Conservation (phyloP, 1,284 basidiomycete species). For the Malassezia globosa region DNA sequence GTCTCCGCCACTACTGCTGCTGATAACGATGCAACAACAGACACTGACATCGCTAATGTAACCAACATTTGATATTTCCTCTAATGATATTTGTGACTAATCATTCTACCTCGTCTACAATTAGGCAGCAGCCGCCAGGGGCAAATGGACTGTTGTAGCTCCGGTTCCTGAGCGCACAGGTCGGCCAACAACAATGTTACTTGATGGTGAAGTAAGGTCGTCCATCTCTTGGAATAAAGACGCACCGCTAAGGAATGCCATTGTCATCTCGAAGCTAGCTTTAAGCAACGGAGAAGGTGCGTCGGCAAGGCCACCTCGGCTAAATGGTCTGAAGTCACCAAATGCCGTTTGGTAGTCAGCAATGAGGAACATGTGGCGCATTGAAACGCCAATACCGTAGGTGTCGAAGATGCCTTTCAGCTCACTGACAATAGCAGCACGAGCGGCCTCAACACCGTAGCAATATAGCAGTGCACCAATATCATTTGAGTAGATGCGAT, state of each 20-base stretch:
- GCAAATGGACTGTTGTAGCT: constrained; percentile 28
- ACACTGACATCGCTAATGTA: too few species aligned
- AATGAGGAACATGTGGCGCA: constrained; percentile 87
- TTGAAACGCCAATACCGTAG: constrained; percentile 93
- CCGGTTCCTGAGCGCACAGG: constrained; percentile 40
- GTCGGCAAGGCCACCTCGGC: constrained; percentile 81
- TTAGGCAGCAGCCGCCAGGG: constrained; percentile 18
- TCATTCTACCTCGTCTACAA: too few species aligned
- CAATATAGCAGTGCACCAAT: constrained; percentile 81
- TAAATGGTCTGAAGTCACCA: constrained; percentile 94
- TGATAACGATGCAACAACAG: not conserved
- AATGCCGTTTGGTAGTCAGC: constrained; percentile 98
- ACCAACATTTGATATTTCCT: too few species aligned
- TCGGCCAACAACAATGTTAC: constrained; percentile 66
- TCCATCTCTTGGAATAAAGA: constrained; percentile 90
- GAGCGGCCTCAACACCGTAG: constrained; percentile 55
- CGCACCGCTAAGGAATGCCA: constrained; percentile 86
- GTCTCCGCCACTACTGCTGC: not conserved
- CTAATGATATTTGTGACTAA: too few species aligned
- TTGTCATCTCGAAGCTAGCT: constrained; percentile 94
- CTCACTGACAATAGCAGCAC: constrained; percentile 54
- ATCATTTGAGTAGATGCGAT: constrained; percentile 84
- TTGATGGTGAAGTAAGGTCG: constrained; percentile 73
- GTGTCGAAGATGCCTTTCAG: constrained; percentile 81
- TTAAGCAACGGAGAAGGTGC: constrained; percentile 88